Percentiles rank a stretch among this genome's conserved stretches.
Evolutionary conservation across 208 protist species (phyloP).

Genomic region (Trypanosoma brucei): DNA sequence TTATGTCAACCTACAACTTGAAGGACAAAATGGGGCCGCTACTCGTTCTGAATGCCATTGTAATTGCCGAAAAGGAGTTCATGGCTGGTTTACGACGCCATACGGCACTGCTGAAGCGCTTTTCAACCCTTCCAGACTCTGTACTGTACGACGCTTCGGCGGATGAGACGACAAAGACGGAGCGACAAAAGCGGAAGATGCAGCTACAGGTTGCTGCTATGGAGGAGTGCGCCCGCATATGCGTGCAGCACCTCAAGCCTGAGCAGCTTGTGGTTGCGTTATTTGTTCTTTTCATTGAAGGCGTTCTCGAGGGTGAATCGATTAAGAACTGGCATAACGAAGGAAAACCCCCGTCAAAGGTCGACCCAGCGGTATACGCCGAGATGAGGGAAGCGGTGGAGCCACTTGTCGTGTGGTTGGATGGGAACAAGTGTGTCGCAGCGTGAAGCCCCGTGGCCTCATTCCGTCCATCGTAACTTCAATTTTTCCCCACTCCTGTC

Average conservation of each 20-base stretch:
- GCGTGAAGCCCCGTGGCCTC: background rate
- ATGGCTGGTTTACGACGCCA: constrained; percentile 49
- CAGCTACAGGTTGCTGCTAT: constrained; percentile 55
- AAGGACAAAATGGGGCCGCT: constrained; percentile 46
- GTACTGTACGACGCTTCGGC: constrained; percentile 14
- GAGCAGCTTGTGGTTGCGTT: constrained; percentile 55
- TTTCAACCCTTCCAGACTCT: constrained; percentile 53
- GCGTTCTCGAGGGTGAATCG: constrained; percentile 39
- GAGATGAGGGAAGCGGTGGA: constrained; percentile 43
- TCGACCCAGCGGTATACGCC: constrained; percentile 24
- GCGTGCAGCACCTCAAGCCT: constrained; percentile 29
- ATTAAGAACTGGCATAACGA: constrained; percentile 49
- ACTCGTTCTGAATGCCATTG: constrained; percentile 48
- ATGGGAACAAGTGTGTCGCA: background rate
- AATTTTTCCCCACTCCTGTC: no score
- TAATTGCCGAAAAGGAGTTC: constrained; percentile 33
- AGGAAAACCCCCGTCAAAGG: constrained; percentile 15
- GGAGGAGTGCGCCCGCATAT: constrained; percentile 47
- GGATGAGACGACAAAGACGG: constrained; percentile 58
- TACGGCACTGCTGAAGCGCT: constrained; percentile 50
- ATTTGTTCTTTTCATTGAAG: constrained; percentile 79
- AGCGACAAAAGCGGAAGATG: constrained; percentile 55
- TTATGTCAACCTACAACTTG: constrained; percentile 74
- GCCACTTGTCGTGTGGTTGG: constrained; percentile 62
- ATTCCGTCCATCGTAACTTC: background rate